Base-by-base conservation (phyloP, 495 filamentous ascomycete species). In the Aspergillus cavernicola region DNA sequence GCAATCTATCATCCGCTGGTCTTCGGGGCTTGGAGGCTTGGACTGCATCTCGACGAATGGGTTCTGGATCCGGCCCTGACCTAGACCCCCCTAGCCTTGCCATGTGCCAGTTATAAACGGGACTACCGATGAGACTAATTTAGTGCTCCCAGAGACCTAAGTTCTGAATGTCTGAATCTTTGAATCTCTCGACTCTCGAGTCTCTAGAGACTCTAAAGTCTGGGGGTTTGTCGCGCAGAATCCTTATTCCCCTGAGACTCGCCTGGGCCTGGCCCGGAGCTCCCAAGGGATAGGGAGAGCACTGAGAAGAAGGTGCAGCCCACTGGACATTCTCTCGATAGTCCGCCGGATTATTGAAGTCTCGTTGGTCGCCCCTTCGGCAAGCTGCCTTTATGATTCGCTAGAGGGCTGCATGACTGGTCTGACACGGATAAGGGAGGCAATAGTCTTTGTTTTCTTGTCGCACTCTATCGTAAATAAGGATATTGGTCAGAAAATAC, bases 261-360 rank as follows among this genome's bases (percentile, higher is more conserved):
- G 31, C 38, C 50, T 53, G 50, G 31, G 56, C 29, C 50, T 38
- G 50, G 50, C 31, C 55, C 49, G 44, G 49, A 57, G 44, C 55
- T 41, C 50, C 43, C 44, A 47, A 15, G 29, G 19, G 44, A 24
- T 31, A 47, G 19, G 31, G 31, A 12, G 44, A 23, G 9, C n/a
- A 20, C 12, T 24, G 29, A 11, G 31, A n/a, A n/a, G n/a, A n/a
- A 46, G 28, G 28, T 46, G 43, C 16, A 46, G 40, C 20, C 13
- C 43, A n/a, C n/a, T n/a, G n/a, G n/a, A n/a, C n/a, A n/a, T n/a
- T n/a, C 16, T 23, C 8, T 32, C 4, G 4, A 48, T 48, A 48
- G 32, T 37, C 32, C 12, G 33, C 32, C 32, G 45, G 45, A 24
- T 48, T 48, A 48, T 48, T 48, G 45, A 48, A 19, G 16, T 19